A percentile compares a stretch with the other conserved stretches of the same genome.
These are phyloP conservation scores for Zymoseptoria passerinii DNA, from an alignment of 2,329 filamentous ascomycete species.

Conservation along the genomic window DNA sequence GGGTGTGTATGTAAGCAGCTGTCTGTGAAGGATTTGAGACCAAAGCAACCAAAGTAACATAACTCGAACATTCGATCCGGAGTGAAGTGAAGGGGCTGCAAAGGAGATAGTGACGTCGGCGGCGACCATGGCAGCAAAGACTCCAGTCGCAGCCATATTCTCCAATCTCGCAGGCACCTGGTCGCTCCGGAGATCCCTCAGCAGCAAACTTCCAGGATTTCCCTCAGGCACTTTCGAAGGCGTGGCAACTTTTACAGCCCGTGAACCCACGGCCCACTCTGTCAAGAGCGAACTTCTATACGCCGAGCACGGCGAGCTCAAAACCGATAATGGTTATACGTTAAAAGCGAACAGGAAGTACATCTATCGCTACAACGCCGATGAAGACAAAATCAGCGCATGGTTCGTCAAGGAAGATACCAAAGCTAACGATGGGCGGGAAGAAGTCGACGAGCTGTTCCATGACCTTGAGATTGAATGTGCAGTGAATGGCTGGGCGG, in stretches of 20 bases:
- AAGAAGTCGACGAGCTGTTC: conserved; percentile 62
- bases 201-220: conserved; percentile 27
- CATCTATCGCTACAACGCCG: conserved; percentile 61
- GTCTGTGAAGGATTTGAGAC: no score
- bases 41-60: no score
- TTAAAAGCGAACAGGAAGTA: conserved; percentile 61
- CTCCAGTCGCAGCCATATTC: conserved; percentile 24
- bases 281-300: conserved; percentile 29
- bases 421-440: conserved; percentile 32
- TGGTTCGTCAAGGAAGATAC: conserved; percentile 68
- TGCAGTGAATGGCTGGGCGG: conserved; percentile 44
- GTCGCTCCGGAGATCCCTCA: conserved; percentile 26
- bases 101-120: not conserved
- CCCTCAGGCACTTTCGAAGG: conserved; percentile 31
- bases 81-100: no score
- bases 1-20: no score
- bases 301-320: conserved; percentile 29
- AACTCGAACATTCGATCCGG: no score
- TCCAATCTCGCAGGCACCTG: conserved; percentile 28
- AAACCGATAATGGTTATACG: conserved; percentile 30
- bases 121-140: conserved; percentile 11
- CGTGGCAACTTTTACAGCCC: conserved; percentile 27
- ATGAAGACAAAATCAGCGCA: conserved; percentile 55
- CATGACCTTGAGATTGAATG: conserved; percentile 59
- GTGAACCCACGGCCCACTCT: conserved; percentile 22